Evolutionary conservation across 148 eudicot genomes (phyloP).

Genomic region (Amaranthus cruentus): DNA sequence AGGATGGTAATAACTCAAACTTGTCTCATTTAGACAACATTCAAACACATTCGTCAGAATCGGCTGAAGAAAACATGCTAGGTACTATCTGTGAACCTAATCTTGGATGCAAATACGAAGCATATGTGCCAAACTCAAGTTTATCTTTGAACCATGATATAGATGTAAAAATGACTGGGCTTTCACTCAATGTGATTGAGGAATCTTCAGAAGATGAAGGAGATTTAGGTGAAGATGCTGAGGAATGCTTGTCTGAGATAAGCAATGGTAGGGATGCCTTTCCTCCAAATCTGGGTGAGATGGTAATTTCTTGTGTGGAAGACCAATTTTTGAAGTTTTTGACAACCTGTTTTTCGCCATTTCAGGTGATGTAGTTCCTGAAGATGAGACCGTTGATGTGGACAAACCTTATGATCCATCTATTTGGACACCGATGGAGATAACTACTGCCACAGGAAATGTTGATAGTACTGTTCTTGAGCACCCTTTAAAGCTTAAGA

Average conservation of each 20-base stretch:
- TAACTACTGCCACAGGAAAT: slow-evolving; percentile 73
- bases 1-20: slow-evolving; percentile 7
- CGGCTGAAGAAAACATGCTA: slow-evolving; percentile 6
- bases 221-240: slow-evolving; percentile 39
- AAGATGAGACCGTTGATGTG: slow-evolving; percentile 30
- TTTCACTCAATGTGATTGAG: slow-evolving; percentile 29
- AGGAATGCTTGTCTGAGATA: slow-evolving; percentile 40
- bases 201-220: slow-evolving; percentile 29
- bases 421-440: slow-evolving; percentile 81
- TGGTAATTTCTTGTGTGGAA: slow-evolving; percentile 11
- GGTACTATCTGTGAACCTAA: slow-evolving; percentile 4
- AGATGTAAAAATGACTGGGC: slow-evolving; percentile 34
- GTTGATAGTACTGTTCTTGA: slow-evolving; percentile 47
- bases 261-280: slow-evolving; percentile 22
- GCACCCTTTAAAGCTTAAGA: slow-evolving; percentile 64
- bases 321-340: slow-evolving; percentile 4
- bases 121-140: slow-evolving; percentile 15
- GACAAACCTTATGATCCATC: slow-evolving; percentile 49
- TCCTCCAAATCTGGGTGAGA: slow-evolving; percentile 30
- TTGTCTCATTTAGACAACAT: slow-evolving; percentile 4
- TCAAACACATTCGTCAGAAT: slow-evolving; percentile 7
- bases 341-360: slow-evolving; percentile 5
- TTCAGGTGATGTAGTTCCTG: slow-evolving; percentile 29
- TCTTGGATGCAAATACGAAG: neutral
- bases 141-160: slow-evolving; percentile 10